A percentile compares a stretch with the other conserved stretches of the same genome.
These are phyloP conservation scores for Cajanus cajan DNA, from an alignment of 306 rosid genomes.

Conservation along the genomic window DNA sequence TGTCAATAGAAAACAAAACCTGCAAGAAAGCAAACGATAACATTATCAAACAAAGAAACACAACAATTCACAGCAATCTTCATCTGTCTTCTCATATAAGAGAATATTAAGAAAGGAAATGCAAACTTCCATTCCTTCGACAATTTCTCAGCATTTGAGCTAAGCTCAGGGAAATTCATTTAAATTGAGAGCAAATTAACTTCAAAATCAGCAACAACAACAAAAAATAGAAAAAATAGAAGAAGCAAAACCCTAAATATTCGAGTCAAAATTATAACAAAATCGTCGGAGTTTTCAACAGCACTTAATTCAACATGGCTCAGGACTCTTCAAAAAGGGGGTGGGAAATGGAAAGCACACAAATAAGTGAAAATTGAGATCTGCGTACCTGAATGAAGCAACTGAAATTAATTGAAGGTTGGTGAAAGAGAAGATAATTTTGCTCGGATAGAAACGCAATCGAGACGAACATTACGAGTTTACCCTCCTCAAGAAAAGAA, in stretches of 20 bases:
- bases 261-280: neutral
- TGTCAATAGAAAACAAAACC: neutral
- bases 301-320: neutral
- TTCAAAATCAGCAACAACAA: neutral
- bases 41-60: constrained; percentile 1
- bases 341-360: neutral
- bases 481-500: neutral
- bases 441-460: neutral
- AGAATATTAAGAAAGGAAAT: neutral
- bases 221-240: neutral
- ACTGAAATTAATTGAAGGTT: neutral
- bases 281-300: neutral
- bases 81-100: neutral
- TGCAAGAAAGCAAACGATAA: constrained; percentile 13
- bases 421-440: neutral
- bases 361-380: constrained; percentile 14
- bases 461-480: neutral
- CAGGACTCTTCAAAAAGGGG: neutral
- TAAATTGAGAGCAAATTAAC: neutral
- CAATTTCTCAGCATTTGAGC: constrained; percentile 1
- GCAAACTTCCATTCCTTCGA: neutral
- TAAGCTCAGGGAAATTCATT: neutral
- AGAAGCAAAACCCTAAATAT: constrained; percentile 40
- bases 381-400: constrained; percentile 1
- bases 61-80: neutral